Evolutionary conservation across 2,329 filamentous ascomycete genomes (phyloP).

Genomic region (Calonectria hongkongensis): DNA sequence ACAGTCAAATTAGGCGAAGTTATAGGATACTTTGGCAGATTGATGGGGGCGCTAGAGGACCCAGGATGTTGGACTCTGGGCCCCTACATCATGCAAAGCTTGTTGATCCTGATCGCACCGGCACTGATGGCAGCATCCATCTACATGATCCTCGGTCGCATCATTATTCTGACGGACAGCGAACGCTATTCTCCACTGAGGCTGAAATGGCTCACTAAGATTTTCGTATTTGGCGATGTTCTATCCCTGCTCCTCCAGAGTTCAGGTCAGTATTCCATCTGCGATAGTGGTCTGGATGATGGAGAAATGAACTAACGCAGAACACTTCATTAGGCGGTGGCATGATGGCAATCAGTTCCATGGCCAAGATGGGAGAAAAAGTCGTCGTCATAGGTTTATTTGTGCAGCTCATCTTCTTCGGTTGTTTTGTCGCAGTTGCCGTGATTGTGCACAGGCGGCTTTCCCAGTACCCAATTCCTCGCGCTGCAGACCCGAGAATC

Average conservation of each 20-base stretch:
- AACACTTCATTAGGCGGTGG: neutral
- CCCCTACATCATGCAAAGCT: slow-evolving; percentile 62
- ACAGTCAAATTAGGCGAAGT: neutral
- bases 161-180: slow-evolving; percentile 61
- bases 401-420: slow-evolving; percentile 28
- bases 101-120: slow-evolving; percentile 62
- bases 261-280: neutral
- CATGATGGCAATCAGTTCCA: neutral
- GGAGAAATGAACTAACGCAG: neutral
- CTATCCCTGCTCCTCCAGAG: neutral
- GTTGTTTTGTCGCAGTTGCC: slow-evolving; percentile 9
- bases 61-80: slow-evolving; percentile 60
- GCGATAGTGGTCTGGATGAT: too few species aligned
- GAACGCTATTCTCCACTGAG: slow-evolving; percentile 44
- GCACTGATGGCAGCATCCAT: slow-evolving; percentile 67
- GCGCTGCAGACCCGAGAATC: neutral
- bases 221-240: neutral
- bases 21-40: neutral
- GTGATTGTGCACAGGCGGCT: slow-evolving; percentile 13
- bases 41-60: neutral
- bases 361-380: neutral
- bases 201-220: neutral
- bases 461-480: neutral
- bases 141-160: slow-evolving; percentile 67
- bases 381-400: slow-evolving; percentile 17